Evolutionary conservation across 768 basidiomycete genomes (phyloP), one percentile per base, ranked within the genome.

Genomic region (Amanita rimosa): DNA sequence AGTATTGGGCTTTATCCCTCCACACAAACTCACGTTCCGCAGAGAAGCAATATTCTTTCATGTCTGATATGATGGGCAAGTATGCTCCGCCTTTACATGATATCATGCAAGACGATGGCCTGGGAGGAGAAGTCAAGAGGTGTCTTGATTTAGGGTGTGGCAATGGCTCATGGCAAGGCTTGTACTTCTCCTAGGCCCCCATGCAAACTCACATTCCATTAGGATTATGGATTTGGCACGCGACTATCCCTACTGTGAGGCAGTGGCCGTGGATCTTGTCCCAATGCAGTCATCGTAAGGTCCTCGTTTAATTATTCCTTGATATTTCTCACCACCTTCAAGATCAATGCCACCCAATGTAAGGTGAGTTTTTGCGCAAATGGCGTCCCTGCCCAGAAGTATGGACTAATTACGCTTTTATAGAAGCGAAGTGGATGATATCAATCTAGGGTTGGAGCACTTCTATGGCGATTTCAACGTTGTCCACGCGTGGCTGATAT

Each of bases 351-450:
- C 84, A 33, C 67, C 66, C 36, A 88, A 89, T 59, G 75, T 76
- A 63, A 78, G 84, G 82, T 85, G 49, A 52, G 53, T 50, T 10
- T 50, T 19, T 11, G 24, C 14, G 24, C 17, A 38, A 26, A 5
- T 29, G 16, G 19, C 16, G 5, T 48, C 19, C 17, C 26, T 41
- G 10, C 24, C 24, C 10, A 31, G 19, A 48, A 33, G n/a, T 6
- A 27, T 38, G 33, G 14, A 22, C 2, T 21, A 27, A 43, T 39
- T 44, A 51, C 24, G 31, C 44, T 53, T 44, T 45, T 57, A 24
- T 53, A 88, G 85, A 68, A 85, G 81, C 57, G 86, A 90, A 62
- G 75, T 88, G 6, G 87, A 89, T 59, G 87, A 90, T 60, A 79
- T 89, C 60, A 90, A 90, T 64, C 75, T 88, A 14, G 86, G 87